Evolutionary conservation across 176 grass and related monocot genomes (phyloP).

Genomic region (Oryza brachyantha): DNA sequence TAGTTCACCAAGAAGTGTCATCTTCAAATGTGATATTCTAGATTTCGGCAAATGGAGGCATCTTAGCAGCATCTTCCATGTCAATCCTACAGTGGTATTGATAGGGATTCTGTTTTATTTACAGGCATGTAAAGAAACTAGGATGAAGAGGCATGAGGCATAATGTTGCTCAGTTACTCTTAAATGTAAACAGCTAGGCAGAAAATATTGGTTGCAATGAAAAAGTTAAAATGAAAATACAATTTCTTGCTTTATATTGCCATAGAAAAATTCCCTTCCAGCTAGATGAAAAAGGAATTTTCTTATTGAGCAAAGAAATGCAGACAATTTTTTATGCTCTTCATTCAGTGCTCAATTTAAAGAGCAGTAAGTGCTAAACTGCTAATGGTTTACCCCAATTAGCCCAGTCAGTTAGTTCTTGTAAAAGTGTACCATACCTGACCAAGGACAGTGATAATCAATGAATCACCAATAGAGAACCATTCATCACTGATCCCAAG

Average conservation of each 20-base stretch:
- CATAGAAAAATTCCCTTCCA: neutral
- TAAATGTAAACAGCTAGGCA: neutral
- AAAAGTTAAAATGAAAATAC: neutral
- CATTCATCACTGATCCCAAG: constrained; percentile 88
- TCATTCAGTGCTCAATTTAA: neutral
- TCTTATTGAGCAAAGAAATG: neutral
- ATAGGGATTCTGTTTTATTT: neutral
- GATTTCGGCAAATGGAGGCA: neutral
- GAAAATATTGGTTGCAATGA: neutral
- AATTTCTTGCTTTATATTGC: neutral
- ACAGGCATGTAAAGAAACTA: neutral
- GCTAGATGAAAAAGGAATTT: neutral
- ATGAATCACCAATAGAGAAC: constrained; percentile 94
- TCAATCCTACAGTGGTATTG: neutral
- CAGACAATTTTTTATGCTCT: neutral
- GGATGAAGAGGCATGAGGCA: neutral
- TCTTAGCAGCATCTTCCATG: neutral
- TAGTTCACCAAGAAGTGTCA: neutral
- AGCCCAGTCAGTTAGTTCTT: constrained; percentile 3
- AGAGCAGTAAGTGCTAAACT: neutral
- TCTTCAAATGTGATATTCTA: neutral
- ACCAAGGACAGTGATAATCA: constrained; percentile 93
- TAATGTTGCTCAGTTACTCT: neutral
- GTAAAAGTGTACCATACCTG: constrained; percentile 44
- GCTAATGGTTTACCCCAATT: neutral